These are phyloP conservation scores for Solanum chacoense DNA, from an alignment of 305 asterid species.

Conservation along the genomic window DNA sequence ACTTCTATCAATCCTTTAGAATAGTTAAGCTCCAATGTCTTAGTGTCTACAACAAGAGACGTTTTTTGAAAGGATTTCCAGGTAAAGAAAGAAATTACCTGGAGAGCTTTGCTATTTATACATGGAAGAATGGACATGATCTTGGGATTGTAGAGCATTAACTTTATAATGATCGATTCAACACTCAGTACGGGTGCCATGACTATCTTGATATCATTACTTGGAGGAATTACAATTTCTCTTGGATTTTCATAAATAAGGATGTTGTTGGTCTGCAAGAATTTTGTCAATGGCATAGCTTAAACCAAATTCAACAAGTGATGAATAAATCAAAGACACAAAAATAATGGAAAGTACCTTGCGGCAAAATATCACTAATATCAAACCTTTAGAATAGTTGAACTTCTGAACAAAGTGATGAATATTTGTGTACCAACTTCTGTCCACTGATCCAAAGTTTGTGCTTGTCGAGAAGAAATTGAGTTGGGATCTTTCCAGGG, in stretches of 20 bases:
- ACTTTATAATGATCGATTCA: not conserved
- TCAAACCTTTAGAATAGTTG: not conserved
- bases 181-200: not conserved
- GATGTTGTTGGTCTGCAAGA: not conserved
- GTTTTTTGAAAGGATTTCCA: not conserved
- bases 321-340: not conserved
- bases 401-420: not conserved
- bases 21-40: too few species aligned
- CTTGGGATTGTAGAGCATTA: not conserved
- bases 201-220: not conserved
- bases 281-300: not conserved
- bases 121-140: not conserved
- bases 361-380: not conserved
- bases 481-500: not conserved
- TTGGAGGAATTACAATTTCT: not conserved
- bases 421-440: not conserved
- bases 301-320: not conserved
- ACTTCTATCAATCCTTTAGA: too few species aligned
- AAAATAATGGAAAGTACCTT: not conserved
- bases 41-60: too few species aligned
- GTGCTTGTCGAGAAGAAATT: fast-evolving
- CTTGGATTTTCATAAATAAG: not conserved
- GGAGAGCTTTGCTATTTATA: not conserved
- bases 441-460: not conserved
- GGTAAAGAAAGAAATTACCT: not conserved